Evolutionary conservation across 805 yeast genomes (phyloP).

Genomic region (Nakazawaea wyomingensis): DNA sequence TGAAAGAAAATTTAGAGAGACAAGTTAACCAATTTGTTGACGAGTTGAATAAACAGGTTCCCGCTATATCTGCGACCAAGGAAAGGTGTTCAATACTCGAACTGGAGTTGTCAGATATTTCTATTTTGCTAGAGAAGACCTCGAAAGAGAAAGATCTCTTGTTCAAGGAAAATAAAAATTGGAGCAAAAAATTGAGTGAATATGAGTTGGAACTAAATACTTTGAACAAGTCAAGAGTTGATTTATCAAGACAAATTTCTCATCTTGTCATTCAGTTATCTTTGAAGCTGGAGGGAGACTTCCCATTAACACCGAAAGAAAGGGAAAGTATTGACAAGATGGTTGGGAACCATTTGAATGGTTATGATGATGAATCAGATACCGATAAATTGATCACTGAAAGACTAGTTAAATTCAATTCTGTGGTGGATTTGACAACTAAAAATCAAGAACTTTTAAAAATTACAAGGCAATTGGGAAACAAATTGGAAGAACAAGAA

Average conservation of each 20-base stretch:
- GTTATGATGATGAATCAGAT: constrained; percentile 43
- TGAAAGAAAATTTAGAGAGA: constrained; percentile 62
- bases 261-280: constrained; percentile 62
- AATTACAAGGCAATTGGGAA: constrained; percentile 67
- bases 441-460: constrained; percentile 70
- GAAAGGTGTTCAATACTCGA: constrained; percentile 53
- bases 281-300: constrained; percentile 48
- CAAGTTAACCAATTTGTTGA: constrained; percentile 68
- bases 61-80: constrained; percentile 63
- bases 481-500: constrained; percentile 64
- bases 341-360: constrained; percentile 26
- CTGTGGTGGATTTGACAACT: constrained; percentile 60
- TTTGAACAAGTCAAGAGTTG: constrained; percentile 55
- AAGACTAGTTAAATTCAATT: constrained; percentile 65
- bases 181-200: constrained; percentile 31
- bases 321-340: constrained; percentile 56
- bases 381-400: constrained; percentile 69
- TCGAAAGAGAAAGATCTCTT: constrained; percentile 44
- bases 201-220: constrained; percentile 41
- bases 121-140: constrained; percentile 49
- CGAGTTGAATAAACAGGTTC: constrained; percentile 76
- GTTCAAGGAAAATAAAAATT: constrained; percentile 23
- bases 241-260: constrained; percentile 81
- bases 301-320: constrained; percentile 62
- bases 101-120: constrained; percentile 48